Conservation (phyloP, 768 basidiomycete species). For the Wakefieldia striispora region DNA sequence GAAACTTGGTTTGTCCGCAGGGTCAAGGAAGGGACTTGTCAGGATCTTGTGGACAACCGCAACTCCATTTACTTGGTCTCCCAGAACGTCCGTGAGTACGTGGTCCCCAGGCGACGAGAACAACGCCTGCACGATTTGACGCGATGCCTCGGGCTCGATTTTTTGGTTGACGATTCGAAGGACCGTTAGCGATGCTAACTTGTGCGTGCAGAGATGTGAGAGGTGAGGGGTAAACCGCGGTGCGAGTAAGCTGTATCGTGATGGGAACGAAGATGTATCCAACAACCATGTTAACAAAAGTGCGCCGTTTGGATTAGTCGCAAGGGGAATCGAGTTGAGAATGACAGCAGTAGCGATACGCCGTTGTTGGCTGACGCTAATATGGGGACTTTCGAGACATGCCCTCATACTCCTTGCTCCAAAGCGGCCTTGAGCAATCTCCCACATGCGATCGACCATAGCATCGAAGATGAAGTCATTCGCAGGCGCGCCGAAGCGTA, state of each 20-base stretch:
- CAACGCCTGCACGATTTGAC: conserved; percentile 82
- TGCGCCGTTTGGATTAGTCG: conserved; percentile 97
- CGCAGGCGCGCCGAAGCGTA: conserved; percentile 84
- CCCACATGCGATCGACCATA: conserved; percentile 98
- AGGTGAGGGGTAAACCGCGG: conserved; percentile 96
- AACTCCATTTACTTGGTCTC: conserved; percentile 95
- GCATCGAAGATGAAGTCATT: conserved; percentile 98
- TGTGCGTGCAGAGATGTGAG: conserved; percentile 96
- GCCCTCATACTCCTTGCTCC: conserved; percentile 98
- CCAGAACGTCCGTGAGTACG: conserved; percentile 89
- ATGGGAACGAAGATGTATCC: conserved; percentile 91
- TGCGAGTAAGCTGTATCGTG: conserved; percentile 91
- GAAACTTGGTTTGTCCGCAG: conserved; percentile 61
- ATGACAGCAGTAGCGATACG: conserved; percentile 93
- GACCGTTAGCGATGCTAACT: conserved; percentile 92
- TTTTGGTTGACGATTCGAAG: conserved; percentile 96
- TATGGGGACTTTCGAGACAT: conserved; percentile 88
- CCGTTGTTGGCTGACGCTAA: conserved; percentile 87
- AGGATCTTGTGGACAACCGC: conserved; percentile 91
- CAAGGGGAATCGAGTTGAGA: conserved; percentile 94
- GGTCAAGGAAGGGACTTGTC: conserved; percentile 81
- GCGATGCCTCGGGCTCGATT: conserved; percentile 85
- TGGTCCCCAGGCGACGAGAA: conserved; percentile 90
- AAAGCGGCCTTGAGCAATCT: conserved; percentile 95
- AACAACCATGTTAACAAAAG: conserved; percentile 94